Percentiles rank a stretch among this genome's conserved stretches.
phyloP scores from a whole-genome alignment of 202 grass and related monocot genomes.

The Brachypodium distachyon region DNA sequence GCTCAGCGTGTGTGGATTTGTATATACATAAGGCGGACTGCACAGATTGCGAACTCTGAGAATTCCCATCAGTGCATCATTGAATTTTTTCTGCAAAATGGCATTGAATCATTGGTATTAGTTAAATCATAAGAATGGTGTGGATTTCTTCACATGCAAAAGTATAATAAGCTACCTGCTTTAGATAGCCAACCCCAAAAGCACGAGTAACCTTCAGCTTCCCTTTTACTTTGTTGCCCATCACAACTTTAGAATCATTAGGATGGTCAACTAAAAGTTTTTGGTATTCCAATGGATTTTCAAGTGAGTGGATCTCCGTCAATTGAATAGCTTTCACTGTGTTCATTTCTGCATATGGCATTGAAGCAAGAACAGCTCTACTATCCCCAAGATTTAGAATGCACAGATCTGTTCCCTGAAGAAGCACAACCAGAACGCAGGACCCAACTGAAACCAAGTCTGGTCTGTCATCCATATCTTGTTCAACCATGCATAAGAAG shows the following conservation, averaged over 20 bases:
- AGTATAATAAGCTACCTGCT: slow-evolving; percentile 47
- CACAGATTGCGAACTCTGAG: slow-evolving; percentile 62
- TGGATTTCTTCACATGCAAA: background rate
- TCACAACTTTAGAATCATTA: slow-evolving; percentile 60
- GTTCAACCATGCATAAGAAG: slow-evolving; percentile 74
- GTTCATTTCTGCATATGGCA: slow-evolving; percentile 21
- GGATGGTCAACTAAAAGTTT: slow-evolving; percentile 67
- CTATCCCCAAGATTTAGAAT: slow-evolving; percentile 95
- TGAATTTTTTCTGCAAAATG: slow-evolving; percentile 64
- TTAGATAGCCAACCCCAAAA: slow-evolving; percentile 94
- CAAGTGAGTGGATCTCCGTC: slow-evolving; percentile 73
- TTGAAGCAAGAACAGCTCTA: slow-evolving; percentile 80
- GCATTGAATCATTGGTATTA: slow-evolving; percentile 3
- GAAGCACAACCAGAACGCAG: slow-evolving; percentile 77
- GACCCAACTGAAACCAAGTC: slow-evolving; percentile 96
- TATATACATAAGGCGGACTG: slow-evolving; percentile 79
- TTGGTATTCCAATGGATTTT: slow-evolving; percentile 61
- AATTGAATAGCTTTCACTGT: slow-evolving; percentile 60
- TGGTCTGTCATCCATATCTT: slow-evolving; percentile 89
- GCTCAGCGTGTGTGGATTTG: slow-evolving; percentile 72
- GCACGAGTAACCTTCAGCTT: slow-evolving; percentile 94
- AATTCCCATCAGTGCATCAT: slow-evolving; percentile 97
- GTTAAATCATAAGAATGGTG: background rate
- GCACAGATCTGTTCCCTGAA: slow-evolving; percentile 72
- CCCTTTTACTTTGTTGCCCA: slow-evolving; percentile 79